A percentile compares a stretch with the other conserved stretches of the same genome.
These are phyloP conservation scores for Umbilicaria muhlenbergii DNA, from an alignment of 495 filamentous ascomycete species.

Conservation along the genomic window DNA sequence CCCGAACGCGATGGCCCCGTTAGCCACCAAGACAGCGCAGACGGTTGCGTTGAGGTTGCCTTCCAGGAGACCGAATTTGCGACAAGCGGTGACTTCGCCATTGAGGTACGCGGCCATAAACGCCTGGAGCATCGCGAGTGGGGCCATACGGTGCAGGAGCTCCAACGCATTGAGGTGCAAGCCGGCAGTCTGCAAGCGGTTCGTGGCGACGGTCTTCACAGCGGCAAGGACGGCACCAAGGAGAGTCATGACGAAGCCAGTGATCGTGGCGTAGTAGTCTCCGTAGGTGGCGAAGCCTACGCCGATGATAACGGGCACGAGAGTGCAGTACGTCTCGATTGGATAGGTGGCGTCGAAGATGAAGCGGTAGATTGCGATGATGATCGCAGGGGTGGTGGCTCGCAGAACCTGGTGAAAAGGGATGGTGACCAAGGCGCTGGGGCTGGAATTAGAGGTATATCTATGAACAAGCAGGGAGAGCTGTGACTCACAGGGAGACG, in stretches of 20 bases:
- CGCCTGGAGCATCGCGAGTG: conserved; percentile 33
- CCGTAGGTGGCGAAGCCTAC: conserved; percentile 37
- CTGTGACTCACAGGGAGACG: conserved; percentile 16
- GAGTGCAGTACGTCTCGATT: conserved; percentile 34
- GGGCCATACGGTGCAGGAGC: conserved; percentile 37
- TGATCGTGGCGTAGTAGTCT: conserved; percentile 36
- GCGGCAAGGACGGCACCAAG: conserved; percentile 36
- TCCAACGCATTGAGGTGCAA: conserved; percentile 34
- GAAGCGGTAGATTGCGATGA: conserved; percentile 35
- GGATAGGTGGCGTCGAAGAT: conserved; percentile 29
- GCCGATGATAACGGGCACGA: conserved; percentile 37
- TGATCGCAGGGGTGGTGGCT: conserved; percentile 35
- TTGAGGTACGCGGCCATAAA: conserved; percentile 27
- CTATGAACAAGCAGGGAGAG: background rate
- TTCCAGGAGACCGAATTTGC: too few relatives aligned
- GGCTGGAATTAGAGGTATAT: background rate
- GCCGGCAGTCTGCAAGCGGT: conserved; percentile 36
- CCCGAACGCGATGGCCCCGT: conserved; percentile 33
- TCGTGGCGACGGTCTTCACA: conserved; percentile 39
- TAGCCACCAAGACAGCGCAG: conserved; percentile 20
- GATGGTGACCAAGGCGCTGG: conserved; percentile 33
- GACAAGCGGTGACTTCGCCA: conserved; percentile 19
- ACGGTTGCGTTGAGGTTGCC: too few relatives aligned
- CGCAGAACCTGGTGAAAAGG: conserved; percentile 45
- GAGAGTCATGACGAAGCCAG: conserved; percentile 35